Percentiles rank a stretch among this genome's conserved stretches.
phyloP scores from a whole-genome alignment of 495 filamentous ascomycete species.

The Annulohypoxylon maeteangense region DNA sequence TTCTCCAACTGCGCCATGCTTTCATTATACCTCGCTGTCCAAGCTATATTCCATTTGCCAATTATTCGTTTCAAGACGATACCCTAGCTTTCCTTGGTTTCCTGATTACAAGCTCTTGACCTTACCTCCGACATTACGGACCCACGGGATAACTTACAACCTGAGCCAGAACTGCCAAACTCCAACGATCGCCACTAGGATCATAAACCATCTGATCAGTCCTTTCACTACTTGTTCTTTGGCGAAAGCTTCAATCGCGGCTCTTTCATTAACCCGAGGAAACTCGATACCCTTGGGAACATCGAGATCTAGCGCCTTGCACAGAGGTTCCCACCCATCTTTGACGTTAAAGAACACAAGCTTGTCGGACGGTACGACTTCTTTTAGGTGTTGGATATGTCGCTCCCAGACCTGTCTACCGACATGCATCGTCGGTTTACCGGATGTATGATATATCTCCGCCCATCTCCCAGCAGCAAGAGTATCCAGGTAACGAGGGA shows the following conservation, averaged over 20 bases:
- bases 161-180: conserved; percentile 3
- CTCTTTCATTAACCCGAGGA: conserved; percentile 37
- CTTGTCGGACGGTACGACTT: conserved; percentile 41
- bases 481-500: conserved; percentile 28
- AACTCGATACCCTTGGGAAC: conserved; percentile 39
- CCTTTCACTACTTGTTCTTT: conserved; percentile 32
- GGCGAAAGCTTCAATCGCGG: conserved; percentile 36
- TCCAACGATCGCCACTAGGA: conserved; percentile 15
- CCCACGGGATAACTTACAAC: neutral
- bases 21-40: neutral
- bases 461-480: conserved; percentile 39
- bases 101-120: neutral
- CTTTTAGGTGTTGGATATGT: conserved; percentile 39
- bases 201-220: conserved; percentile 34
- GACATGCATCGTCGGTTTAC: conserved; percentile 20
- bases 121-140: neutral
- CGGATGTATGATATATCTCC: conserved; percentile 33
- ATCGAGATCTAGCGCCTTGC: conserved; percentile 34
- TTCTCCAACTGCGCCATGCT: neutral
- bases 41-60: neutral
- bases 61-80: neutral
- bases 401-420: conserved; percentile 36
- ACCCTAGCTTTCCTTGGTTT: neutral
- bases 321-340: conserved; percentile 44
- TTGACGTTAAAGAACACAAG: conserved; percentile 43